Conservation (phyloP, 176 grass and related monocot genomes). For the Eremochloa ophiuroides region DNA sequence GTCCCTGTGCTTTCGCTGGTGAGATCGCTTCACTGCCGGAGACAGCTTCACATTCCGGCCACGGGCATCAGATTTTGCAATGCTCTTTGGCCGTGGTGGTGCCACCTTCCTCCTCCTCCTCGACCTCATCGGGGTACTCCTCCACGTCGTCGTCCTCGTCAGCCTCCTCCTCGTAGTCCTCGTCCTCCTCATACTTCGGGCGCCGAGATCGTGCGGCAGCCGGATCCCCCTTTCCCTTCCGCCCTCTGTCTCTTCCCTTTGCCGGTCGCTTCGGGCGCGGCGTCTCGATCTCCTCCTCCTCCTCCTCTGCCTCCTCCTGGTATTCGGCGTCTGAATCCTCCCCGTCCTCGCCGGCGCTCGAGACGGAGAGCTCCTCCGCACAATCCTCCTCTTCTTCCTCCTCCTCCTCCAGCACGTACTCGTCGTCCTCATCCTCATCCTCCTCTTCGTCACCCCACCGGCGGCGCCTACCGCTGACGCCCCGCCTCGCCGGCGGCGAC, state of each 20-base stretch:
- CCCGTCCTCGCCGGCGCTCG: slow-evolving; percentile 31
- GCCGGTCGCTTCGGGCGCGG: neutral
- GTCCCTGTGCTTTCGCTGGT: slow-evolving; percentile 12
- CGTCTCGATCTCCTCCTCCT: slow-evolving; percentile 28
- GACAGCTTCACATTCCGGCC: neutral
- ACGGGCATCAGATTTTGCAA: neutral
- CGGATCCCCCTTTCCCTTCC: slow-evolving; percentile 19
- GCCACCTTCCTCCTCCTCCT: slow-evolving; percentile 16
- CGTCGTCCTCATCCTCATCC: slow-evolving; percentile 48
- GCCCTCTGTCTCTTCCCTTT: neutral
- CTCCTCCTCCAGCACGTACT: slow-evolving; percentile 50
- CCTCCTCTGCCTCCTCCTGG: slow-evolving; percentile 31
- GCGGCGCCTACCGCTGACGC: slow-evolving; percentile 17
- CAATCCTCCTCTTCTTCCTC: slow-evolving; percentile 34
- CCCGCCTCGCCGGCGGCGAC: slow-evolving; percentile 24
- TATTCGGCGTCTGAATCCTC: slow-evolving; percentile 31
- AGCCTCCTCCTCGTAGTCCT: slow-evolving; percentile 35
- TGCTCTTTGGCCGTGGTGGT: neutral
- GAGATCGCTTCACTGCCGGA: slow-evolving; percentile 4
- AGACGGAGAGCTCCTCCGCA: slow-evolving; percentile 30
- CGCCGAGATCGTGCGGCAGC: slow-evolving; percentile 25
- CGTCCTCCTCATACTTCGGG: slow-evolving; percentile 37
- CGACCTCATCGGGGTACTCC: neutral
- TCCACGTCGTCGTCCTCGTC: slow-evolving; percentile 32
- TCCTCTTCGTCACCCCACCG: slow-evolving; percentile 31